Base-by-base conservation (phyloP, 2,329 filamentous ascomycete genomes). In the Cercospora sp. region DNA sequence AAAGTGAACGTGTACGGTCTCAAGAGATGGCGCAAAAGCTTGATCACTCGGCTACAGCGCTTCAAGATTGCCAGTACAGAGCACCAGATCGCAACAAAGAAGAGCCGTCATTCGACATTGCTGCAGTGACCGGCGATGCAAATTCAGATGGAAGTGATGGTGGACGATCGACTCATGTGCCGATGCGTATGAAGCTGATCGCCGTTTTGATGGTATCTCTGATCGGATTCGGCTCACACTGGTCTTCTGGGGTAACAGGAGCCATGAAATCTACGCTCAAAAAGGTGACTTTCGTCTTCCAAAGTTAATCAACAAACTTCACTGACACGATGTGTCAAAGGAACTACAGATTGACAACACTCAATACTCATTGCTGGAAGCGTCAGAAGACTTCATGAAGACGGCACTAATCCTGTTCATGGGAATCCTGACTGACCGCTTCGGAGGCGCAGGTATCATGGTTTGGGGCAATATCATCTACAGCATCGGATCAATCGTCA, bases 191-290 rank as follows among this genome's bases (percentile, higher is more conserved):
- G 60, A 74, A 74, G 69, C 63, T 85, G 13, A 74, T 79, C 8
- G 81, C 86, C 0, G 83, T 88, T 3, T 59, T 86, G 0, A 73
- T 87, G 8, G 84, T 86, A 1, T 84, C 82, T 13, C 76, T 82
- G 64, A 87, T 89, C 70, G 86, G 87, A 1, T 89, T 89, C 71
- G 87, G 87, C 0, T 85, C 85, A 0, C 83, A 84, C 23, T 89
- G 87, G 86, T 88, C 86, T 69, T 81, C 81, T n/a, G 86, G 87
- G 1, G 84, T 89, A 1, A 88, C 86, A 0, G 84, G 85, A 9
- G 87, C 87, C 1, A 85, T 89, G 82, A 89, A 89, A 74, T 86
- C 80, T 18, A 88, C 86, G 0, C 75, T 89, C 28, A 89, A 89
- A 70, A 88, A 88, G 81, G 72, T 71, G 7, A 10, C 33, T 51